Conservation (phyloP, 2,329 filamentous ascomycete species). For the Neocucurbitaria cava region DNA sequence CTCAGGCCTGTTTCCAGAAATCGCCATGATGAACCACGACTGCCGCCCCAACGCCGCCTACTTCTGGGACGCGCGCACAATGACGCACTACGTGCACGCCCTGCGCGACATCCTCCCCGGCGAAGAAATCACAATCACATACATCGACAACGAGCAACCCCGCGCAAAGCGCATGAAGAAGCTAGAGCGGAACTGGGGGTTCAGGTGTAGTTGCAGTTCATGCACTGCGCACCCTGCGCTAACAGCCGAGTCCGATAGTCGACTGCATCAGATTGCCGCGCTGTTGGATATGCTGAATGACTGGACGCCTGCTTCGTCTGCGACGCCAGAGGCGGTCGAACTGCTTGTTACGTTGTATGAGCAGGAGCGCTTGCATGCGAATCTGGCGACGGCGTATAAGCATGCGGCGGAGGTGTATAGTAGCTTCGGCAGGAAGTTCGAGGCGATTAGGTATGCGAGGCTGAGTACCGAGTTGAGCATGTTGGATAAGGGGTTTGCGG, state of each 20-base stretch:
- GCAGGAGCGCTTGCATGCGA: slow-evolving; percentile 47
- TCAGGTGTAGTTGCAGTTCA: slow-evolving; percentile 48
- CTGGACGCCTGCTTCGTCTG: slow-evolving; percentile 30
- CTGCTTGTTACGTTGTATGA: slow-evolving; percentile 46
- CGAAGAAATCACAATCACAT: slow-evolving; percentile 54
- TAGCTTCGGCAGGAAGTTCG: slow-evolving; percentile 39
- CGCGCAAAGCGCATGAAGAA: slow-evolving; percentile 39
- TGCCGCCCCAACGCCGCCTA: slow-evolving; percentile 51
- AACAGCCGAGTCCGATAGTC: slow-evolving; percentile 39
- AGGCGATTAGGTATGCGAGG: slow-evolving; percentile 40
- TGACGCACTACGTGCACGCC: slow-evolving; percentile 52
- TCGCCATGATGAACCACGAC: slow-evolving; percentile 48
- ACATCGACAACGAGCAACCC: slow-evolving; percentile 47
- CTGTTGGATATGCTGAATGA: slow-evolving; percentile 38
- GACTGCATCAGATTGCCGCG: slow-evolving; percentile 42
- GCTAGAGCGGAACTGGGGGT: slow-evolving; percentile 48
- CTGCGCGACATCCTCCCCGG: slow-evolving; percentile 47
- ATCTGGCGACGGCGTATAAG: slow-evolving; percentile 48
- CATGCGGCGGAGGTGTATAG: slow-evolving; percentile 50
- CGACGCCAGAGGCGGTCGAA: slow-evolving; percentile 44
- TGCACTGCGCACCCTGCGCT: slow-evolving; percentile 44
- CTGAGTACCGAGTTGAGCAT: slow-evolving; percentile 33
- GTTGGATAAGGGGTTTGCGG: slow-evolving; percentile 41
- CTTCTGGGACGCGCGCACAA: slow-evolving; percentile 47
- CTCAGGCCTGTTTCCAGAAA: slow-evolving; percentile 43